Percentiles rank a stretch among this genome's conserved stretches.
phyloP scores from a whole-genome alignment of 345 rosid species.

The Toxicodendron radicans region DNA sequence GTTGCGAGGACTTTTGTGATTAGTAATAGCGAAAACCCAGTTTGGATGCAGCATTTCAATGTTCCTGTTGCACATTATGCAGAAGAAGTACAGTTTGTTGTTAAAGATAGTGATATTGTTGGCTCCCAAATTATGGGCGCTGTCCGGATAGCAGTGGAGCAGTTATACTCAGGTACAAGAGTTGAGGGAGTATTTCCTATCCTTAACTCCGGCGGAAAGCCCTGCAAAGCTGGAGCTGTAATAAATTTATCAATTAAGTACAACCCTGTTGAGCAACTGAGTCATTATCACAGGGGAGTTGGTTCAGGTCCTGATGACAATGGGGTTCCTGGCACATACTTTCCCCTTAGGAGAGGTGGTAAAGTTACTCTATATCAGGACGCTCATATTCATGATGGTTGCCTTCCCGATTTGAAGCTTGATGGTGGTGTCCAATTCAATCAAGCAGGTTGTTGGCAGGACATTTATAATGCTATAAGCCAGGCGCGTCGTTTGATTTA shows the following conservation, averaged over 20 bases:
- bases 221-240: slow-evolving; percentile 70
- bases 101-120: slow-evolving; percentile 74
- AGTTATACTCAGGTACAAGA: slow-evolving; percentile 40
- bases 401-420: slow-evolving; percentile 57
- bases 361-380: slow-evolving; percentile 88
- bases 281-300: slow-evolving; percentile 55
- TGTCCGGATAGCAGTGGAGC: slow-evolving; percentile 72
- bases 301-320: slow-evolving; percentile 49
- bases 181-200: slow-evolving; percentile 77
- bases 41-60: slow-evolving; percentile 82
- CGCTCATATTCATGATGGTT: slow-evolving; percentile 73
- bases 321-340: slow-evolving; percentile 86
- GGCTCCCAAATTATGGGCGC: slow-evolving; percentile 87
- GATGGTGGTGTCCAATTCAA: slow-evolving; percentile 50
- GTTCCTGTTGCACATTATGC: slow-evolving; percentile 83
- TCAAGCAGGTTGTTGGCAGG: slow-evolving; percentile 76
- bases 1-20: slow-evolving; percentile 84
- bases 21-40: slow-evolving; percentile 68
- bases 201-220: slow-evolving; percentile 57
- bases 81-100: slow-evolving; percentile 73
- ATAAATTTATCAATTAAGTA: slow-evolving; percentile 69
- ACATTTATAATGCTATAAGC: slow-evolving; percentile 67
- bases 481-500: slow-evolving; percentile 82
- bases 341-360: slow-evolving; percentile 81
- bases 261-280: slow-evolving; percentile 51